Base-by-base conservation (phyloP, 164 flowering plant species). In the Vitis rotundifolia region DNA sequence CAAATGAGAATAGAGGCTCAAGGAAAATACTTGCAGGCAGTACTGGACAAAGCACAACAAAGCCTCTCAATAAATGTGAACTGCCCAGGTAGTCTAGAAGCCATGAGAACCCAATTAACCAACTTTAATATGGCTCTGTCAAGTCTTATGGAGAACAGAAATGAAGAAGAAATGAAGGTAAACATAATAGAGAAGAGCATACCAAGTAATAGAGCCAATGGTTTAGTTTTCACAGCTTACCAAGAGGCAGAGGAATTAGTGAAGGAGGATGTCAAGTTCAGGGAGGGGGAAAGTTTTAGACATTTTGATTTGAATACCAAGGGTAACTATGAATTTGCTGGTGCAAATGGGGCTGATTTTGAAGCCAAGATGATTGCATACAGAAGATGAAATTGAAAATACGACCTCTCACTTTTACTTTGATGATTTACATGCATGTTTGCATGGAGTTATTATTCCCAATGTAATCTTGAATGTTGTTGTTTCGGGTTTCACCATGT, bases 1-100 rank as follows among this genome's bases (percentile, higher is more conserved):
- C 93, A 93, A 59, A 90, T 89, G 93, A 88, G 98, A 81, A 93
- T 90, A 54, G 98, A 91, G 63, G 88, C 92, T 0, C 98, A 93
- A 78, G 98, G 97, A 68, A 93, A 91, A 81, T 93, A 89, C 77
- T 79, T 93, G 78, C 91, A 89, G 60, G 75, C 90, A 1, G 85
- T 93, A 70, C 52, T 93, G 62, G 92, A 89, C 71, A 93, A 87
- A 78, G 97, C 98, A 37, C 90, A 85, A 61, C 80, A 73, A 66
- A 90, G 82, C 71, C 81, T 87, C 47, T 75, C 94, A 2, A 49
- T 76, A 2, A 77, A 80, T 31, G 69, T 64, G 70, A 86, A 79
- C 54, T 52, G 72, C 29, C 10, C 80, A 1, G 70, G 52, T 10
- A 81, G 49, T 68, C 48, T 78, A 3, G 93, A 88, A 72, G 81